Conservation (phyloP, 495 filamentous ascomycete species). For the Hyphodiscus hymeniophilus region DNA sequence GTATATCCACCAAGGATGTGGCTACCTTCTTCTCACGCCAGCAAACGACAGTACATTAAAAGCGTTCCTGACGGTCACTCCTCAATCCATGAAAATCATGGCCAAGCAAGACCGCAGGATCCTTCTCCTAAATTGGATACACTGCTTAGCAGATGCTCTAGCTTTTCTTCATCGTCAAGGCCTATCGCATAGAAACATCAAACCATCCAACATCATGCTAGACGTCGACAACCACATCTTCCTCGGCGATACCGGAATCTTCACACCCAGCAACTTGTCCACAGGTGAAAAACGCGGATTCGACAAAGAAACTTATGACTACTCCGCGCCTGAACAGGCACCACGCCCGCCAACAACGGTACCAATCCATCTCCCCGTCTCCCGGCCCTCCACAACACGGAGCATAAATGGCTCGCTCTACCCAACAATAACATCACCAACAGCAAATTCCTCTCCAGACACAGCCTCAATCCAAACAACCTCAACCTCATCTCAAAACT, state of each 20-base stretch:
- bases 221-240: conserved; percentile 63
- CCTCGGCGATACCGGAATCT: conserved; percentile 62
- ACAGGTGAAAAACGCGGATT: conserved; percentile 36
- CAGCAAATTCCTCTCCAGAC: conserved; percentile 7
- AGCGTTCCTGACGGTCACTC: conserved; percentile 63
- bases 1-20: conserved; percentile 62
- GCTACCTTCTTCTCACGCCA: conserved; percentile 73
- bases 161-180: conserved; percentile 68
- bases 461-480: conserved; percentile 2
- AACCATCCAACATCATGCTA: conserved; percentile 74
- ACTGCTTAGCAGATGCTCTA: conserved; percentile 73
- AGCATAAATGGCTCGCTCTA: conserved; percentile 1
- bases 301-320: conserved; percentile 80
- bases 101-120: conserved; percentile 61
- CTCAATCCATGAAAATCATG: conserved; percentile 58
- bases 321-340: conserved; percentile 79
- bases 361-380: conserved; percentile 34
- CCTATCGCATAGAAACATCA: conserved; percentile 69
- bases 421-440: conserved; percentile 8
- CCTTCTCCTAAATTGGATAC: conserved; percentile 75
- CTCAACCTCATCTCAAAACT: conserved; percentile 1
- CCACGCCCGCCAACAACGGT: conserved; percentile 14
- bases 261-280: conserved; percentile 44
- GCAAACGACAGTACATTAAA: conserved; percentile 69
- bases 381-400: conserved; percentile 25